phyloP scores from a whole-genome alignment of 75 land plant genomes.

The Selaginella tamariscina region DNA sequence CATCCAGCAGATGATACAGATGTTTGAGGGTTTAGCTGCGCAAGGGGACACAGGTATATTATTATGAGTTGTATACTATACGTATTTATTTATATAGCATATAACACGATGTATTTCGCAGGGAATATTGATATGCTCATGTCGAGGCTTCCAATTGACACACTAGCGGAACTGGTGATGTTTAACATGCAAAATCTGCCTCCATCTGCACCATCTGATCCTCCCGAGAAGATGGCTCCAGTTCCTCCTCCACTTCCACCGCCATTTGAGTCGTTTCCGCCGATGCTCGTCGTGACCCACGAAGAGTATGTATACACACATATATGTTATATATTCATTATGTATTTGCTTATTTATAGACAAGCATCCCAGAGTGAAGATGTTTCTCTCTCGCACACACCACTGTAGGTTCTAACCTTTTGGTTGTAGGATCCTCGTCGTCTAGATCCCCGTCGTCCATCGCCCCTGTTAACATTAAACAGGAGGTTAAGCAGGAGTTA shows the following conservation, averaged over 20 bases:
- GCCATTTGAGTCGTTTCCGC: constrained; percentile 11
- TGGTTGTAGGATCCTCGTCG: constrained; percentile 86
- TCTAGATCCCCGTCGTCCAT: constrained; percentile 59
- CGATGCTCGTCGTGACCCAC: constrained; percentile 68
- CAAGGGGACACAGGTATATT: constrained; percentile 88
- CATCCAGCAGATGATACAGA: constrained; percentile 66
- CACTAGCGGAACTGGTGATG: constrained; percentile 87
- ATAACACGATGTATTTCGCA: too few species aligned
- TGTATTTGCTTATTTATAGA: background rate
- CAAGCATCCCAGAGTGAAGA: too few species aligned
- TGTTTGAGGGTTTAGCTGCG: constrained; percentile 84
- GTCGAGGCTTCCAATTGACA: constrained; percentile 68
- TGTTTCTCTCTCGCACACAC: too few species aligned
- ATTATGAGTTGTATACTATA: too few species aligned
- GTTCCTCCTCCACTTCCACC: background rate
- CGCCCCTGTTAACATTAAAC: constrained; percentile 10
- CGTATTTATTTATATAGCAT: too few species aligned
- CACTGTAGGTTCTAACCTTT: too few species aligned
- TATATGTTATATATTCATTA: background rate
- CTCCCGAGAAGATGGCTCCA: constrained; percentile 2
- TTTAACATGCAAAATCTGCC: constrained; percentile 78
- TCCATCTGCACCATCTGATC: constrained; percentile 23
- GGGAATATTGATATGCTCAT: constrained; percentile 73
- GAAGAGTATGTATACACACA: constrained; percentile 47
- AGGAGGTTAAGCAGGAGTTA: background rate